Conservation (phyloP, 2,329 filamentous ascomycete genomes). For the Ophiocordyceps camponoti-floridani region DNA sequence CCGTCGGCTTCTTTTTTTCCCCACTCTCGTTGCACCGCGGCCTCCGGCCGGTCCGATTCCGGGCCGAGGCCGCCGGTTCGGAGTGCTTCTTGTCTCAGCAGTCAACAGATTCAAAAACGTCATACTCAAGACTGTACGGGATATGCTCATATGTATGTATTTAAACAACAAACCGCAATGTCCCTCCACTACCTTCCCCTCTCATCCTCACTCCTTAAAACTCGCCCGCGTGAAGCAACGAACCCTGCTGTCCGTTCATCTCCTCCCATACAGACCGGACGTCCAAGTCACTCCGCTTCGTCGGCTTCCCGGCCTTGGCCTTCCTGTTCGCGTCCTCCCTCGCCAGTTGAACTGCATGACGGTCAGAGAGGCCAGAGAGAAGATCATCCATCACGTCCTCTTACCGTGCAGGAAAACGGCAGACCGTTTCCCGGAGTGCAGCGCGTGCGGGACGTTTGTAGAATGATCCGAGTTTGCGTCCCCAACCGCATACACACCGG, state of each 20-base stretch:
- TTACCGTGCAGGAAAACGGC: slow-evolving; percentile 39
- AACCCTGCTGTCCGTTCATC: slow-evolving; percentile 23
- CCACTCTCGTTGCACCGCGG: too few species aligned
- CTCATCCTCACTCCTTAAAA: slow-evolving; percentile 11
- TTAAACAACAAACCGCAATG: too few species aligned
- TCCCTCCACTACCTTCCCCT: too few species aligned
- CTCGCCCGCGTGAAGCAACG: slow-evolving; percentile 27
- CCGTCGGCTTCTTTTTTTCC: too few species aligned
- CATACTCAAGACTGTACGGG: too few species aligned
- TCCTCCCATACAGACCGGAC: slow-evolving; percentile 24
- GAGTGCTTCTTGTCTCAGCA: too few species aligned
- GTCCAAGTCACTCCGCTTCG: slow-evolving; percentile 15
- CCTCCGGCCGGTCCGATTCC: too few species aligned
- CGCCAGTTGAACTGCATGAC: slow-evolving; percentile 19
- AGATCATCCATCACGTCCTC: slow-evolving; percentile 11
- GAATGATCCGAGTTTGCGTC: slow-evolving; percentile 41
- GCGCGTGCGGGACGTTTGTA: slow-evolving; percentile 43
- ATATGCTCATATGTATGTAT: too few species aligned
- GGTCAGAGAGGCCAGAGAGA: background rate
- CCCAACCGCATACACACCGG: slow-evolving; percentile 38
- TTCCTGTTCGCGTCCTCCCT: slow-evolving; percentile 17
- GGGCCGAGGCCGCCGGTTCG: too few species aligned
- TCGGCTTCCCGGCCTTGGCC: slow-evolving; percentile 9
- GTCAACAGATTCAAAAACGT: too few species aligned
- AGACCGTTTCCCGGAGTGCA: slow-evolving; percentile 39